Base-by-base conservation (phyloP, 768 basidiomycete genomes). In the Neoboletus magnificus region DNA sequence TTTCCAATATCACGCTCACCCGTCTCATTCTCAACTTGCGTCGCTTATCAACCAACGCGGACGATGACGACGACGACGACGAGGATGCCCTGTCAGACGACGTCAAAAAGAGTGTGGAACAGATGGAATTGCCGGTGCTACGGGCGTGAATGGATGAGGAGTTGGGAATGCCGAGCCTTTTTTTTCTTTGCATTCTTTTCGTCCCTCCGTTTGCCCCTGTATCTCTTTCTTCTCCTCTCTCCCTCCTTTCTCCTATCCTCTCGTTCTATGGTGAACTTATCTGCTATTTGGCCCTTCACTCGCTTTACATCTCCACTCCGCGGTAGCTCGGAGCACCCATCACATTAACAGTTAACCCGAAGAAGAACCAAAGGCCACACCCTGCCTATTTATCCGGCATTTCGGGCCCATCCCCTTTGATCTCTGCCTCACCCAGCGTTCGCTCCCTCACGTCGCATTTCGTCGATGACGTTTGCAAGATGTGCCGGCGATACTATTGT, bases 1-100 rank as follows among this genome's bases (percentile, higher is more conserved):
- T 67, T 22, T 62, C 64, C 37, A 74, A 73, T 29, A 57, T 72
- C 5, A 68, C 68, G 16, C 62, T 73, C 1, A 59, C 75, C 1
- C 64, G 64, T 30, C 68, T 76, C 25, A 67, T 75, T 37, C 40
- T 76, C 30, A 68, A 74, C 37, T 48, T 74, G 20, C 67, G 75
- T 36, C 60, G 67, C 1, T 12, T 64, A 8, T 51, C 62, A 4
- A n/a, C 0, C 22, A 11, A 40, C 1, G 18, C 25, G 23, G 11
- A 7, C 15, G 18, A 48, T 20, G 13, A 25, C n/a, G 5, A 10
- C 11, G 2, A 16, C 23, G 6, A n/a, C n/a, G 22, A 18, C 1
- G 50, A 50, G 8, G 36, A 4, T 0, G 52, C 40, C 1, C 8
- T 27, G 13, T 43, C 40, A 15, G 32, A 25, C 22, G 27, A 39